A percentile compares a stretch with the other conserved stretches of the same genome.
Evolutionary conservation across 2,329 filamentous ascomycete species (phyloP).

Genomic region (Fusarium robinianum): DNA sequence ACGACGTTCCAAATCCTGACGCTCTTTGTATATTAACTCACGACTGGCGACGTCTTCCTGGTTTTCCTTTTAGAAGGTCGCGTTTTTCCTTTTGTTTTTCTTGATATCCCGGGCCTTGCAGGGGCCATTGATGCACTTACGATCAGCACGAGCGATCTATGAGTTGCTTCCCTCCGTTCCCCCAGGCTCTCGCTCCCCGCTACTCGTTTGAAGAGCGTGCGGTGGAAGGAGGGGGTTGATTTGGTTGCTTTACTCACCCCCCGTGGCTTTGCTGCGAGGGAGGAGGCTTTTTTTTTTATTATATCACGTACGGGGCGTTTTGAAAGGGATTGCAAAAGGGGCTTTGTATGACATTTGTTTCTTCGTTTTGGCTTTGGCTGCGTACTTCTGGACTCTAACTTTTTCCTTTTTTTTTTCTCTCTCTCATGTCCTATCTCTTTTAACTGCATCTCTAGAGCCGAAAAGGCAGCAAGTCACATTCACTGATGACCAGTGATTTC

Average conservation of each 20-base stretch:
- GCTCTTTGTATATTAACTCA: constrained; percentile 40
- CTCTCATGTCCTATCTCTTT: constrained; percentile 31
- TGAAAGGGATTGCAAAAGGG: constrained; percentile 37
- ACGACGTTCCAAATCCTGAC: constrained; percentile 24
- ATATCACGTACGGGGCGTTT: constrained; percentile 45
- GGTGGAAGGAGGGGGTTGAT: constrained; percentile 27
- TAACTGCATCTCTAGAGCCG: constrained; percentile 39
- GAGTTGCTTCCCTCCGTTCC: constrained; percentile 38
- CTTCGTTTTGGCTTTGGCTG: too few relatives aligned
- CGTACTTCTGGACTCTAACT: constrained; percentile 34
- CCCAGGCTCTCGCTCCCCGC: constrained; percentile 16
- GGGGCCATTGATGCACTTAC: constrained; percentile 44
- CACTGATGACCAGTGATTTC: constrained; percentile 34
- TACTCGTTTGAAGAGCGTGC: constrained; percentile 18
- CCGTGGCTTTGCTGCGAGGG: constrained; percentile 19
- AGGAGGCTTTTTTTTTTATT: constrained; percentile 38
- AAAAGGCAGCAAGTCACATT: constrained; percentile 36
- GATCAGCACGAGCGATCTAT: constrained; percentile 58
- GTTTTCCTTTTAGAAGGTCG: constrained; percentile 23
- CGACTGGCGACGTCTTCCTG: constrained; percentile 12
- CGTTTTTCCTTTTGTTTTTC: constrained; percentile 32
- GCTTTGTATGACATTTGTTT: constrained; percentile 34
- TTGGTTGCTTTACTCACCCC: constrained; percentile 25
- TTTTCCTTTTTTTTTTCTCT: constrained; percentile 25
- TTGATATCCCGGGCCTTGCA: constrained; percentile 45